These are phyloP conservation scores for Triangularia verruculosa DNA, from an alignment of 2,329 filamentous ascomycete species.

Conservation along the genomic window DNA sequence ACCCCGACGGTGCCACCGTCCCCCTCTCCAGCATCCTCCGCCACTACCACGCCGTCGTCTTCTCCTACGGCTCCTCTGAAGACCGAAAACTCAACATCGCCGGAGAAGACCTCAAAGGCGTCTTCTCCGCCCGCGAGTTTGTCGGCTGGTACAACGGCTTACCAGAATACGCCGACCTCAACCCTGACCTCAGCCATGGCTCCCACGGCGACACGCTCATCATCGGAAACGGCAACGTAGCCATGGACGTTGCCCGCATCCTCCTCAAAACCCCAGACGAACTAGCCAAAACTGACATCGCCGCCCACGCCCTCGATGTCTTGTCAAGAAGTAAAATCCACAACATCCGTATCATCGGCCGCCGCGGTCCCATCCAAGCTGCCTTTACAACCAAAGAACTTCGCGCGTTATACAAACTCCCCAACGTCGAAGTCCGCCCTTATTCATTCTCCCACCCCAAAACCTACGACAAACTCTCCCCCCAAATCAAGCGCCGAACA, in stretches of 20 bases:
- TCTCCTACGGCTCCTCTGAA: slow-evolving; percentile 86
- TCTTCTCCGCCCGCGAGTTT: slow-evolving; percentile 87
- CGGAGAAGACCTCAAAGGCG: slow-evolving; percentile 70
- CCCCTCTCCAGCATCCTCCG: slow-evolving; percentile 66
- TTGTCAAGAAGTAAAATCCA: slow-evolving; percentile 71
- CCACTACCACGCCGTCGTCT: slow-evolving; percentile 88
- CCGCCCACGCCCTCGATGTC: slow-evolving; percentile 74
- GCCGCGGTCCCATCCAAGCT: slow-evolving; percentile 87
- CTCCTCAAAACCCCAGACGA: slow-evolving; percentile 72
- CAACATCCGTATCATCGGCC: slow-evolving; percentile 81
- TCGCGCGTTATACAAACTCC: slow-evolving; percentile 79
- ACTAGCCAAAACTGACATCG: slow-evolving; percentile 81
- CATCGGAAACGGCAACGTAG: slow-evolving; percentile 94
- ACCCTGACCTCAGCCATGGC: slow-evolving; percentile 69
- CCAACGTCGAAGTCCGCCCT: slow-evolving; percentile 67
- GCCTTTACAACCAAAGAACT: slow-evolving; percentile 95
- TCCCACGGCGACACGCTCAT: slow-evolving; percentile 73
- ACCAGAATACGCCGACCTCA: slow-evolving; percentile 71
- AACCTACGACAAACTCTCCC: slow-evolving; percentile 64
- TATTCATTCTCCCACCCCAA: slow-evolving; percentile 63
- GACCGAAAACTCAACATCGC: slow-evolving; percentile 77
- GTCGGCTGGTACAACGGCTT: slow-evolving; percentile 99
- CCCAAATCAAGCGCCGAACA: slow-evolving; percentile 73
- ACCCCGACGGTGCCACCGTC: slow-evolving; percentile 49
- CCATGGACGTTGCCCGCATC: slow-evolving; percentile 87